These are phyloP conservation scores for Colletotrichum sojae DNA, from an alignment of 2,329 filamentous ascomycete species.

Conservation along the genomic window DNA sequence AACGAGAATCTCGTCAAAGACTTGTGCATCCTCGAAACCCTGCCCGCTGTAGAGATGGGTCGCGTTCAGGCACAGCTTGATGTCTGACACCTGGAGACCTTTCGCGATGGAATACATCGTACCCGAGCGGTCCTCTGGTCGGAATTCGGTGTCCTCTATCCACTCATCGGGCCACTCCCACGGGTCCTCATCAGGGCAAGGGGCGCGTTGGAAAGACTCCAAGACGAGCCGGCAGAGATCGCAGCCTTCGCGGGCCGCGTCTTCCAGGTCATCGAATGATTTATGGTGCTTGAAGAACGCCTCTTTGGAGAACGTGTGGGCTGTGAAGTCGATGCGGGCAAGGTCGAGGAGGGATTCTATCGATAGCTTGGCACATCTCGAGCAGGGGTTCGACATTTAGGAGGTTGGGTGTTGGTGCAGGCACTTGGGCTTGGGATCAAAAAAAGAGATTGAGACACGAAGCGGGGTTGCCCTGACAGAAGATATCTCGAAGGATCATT, in stretches of 20 bases:
- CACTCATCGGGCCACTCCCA: constrained; percentile 2
- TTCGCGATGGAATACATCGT: constrained; percentile 18
- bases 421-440: neutral
- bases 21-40: no score
- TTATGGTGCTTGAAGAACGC: constrained; percentile 5
- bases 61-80: constrained; percentile 19
- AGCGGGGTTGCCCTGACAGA: neutral
- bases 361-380: neutral
- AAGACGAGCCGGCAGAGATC: constrained; percentile 11
- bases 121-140: neutral
- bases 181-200: neutral
- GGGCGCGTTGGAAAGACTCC: neutral
- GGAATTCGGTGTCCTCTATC: neutral
- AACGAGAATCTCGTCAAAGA: no score
- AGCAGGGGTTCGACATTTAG: neutral
- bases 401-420: neutral
- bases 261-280: constrained; percentile 3
- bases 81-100: neutral
- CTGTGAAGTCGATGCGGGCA: neutral
- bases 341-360: constrained; percentile 6
- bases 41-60: no score
- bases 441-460: neutral
- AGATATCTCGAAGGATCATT: neutral
- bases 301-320: neutral
- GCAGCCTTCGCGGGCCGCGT: constrained; percentile 1